Base-by-base conservation (phyloP, 2,329 filamentous ascomycete genomes). In the Fusarium torreyae region DNA sequence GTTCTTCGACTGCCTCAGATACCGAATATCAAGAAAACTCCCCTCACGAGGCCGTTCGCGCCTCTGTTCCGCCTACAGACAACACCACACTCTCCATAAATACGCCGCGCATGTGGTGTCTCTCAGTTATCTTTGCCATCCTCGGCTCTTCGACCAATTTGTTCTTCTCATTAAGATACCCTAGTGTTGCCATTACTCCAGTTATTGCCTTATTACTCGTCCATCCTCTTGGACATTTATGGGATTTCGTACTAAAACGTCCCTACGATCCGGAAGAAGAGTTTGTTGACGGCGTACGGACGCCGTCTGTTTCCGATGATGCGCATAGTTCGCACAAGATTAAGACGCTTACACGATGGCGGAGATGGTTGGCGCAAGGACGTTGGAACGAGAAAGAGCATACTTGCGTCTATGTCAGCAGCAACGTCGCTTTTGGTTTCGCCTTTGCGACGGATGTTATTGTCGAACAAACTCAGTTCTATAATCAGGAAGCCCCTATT, bases 391-490 rank as follows among this genome's bases (percentile, higher is more conserved):
- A 94, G 76, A 96, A 96, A 77, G 93, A 96, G 77, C 93, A 96
- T 78, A 92, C 91, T 42, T 96, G 93, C 76, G 92, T 96, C 52
- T 96, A 96, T 73, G 93, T 96, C 72, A 94, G 91, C 83, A 95
- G 92, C 81, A 96, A 96, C 76, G 92, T 96, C 42, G 94, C 93
- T 20, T 96, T 96, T 77, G 93, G 93, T 3, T 96, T 96, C 79
- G 93, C 93, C 26, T 96, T 96, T 80, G 93, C 93, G 9, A 96
- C 93, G 28, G 93, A 96, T 81, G 91, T 96, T 62, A 96, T 97
- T 71, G 92, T 97, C 54, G 93, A 97, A 78, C 94, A 97, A 81
- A 93, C 92, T 26, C 89, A 93, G 65, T 97, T 97, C 79, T 97
- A 97, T 80, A 90, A 93, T 55, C 94, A 97, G 78, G 87, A 94